Evolutionary conservation across 2,329 filamentous ascomycete genomes (phyloP), one percentile per base, ranked within the genome.

Genomic region (Clarireedia hainanense): DNA sequence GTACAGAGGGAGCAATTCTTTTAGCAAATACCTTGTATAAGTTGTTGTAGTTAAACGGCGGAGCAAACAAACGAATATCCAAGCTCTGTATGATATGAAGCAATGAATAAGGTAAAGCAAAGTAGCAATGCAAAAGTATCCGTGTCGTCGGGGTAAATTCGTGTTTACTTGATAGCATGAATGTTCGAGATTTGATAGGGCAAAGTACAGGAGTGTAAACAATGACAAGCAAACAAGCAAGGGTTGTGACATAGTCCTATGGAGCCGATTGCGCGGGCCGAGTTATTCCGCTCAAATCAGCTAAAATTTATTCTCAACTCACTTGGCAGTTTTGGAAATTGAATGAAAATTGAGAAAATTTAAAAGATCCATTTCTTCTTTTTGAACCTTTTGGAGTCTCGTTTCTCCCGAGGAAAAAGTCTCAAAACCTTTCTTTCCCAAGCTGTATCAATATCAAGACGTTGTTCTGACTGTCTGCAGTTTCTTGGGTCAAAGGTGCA

Each of bases 401-500:
- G 30, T 45, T 37, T 53, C 47, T n/a, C 26, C 37, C 12, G 42
- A 34, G 30, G 10, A 34, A 34, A 34, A 34, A 34, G 30, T 34
- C 30, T 34, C 10, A 34, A 12, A 34, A 9, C 30, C 39, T 14
- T 42, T 42, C 39, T 17, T 20, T 42, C 39, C 17, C 14, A 20
- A 42, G 39, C 15, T 42, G 15, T 46, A 7, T 42, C 39, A 20
- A 42, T n/a, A 42, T 20, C 39, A 42, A 42, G 30, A 34, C 17
- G 15, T 42, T 42, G 39, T n/a, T 20, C 39, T 42, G 39, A 42
- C 15, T 42, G 15, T 42, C 39, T 57, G 50, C 55, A 52, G 48
- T 36, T 57, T 58, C 47, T 52, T 58, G 50, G 55, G 45, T 50
- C 57, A 20, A 42, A 42, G 17, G 15, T n/a, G 15, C 39, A n/a